A percentile compares a stretch with the other conserved stretches of the same genome.
Conservation (phyloP, 192 early-diverging fungal species). For the Backusella parvicylindrica region DNA sequence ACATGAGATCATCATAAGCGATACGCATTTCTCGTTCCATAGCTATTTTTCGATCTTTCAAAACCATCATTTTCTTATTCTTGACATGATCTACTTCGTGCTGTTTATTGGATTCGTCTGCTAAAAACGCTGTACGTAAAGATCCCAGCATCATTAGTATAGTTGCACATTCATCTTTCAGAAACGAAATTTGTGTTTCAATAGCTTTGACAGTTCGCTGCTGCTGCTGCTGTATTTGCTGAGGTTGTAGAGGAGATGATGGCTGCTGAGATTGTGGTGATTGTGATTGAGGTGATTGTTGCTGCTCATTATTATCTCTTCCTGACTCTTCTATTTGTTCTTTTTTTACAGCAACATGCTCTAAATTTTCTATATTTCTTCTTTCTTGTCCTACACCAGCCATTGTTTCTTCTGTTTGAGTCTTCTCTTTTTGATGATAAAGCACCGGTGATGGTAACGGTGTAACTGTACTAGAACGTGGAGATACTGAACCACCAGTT, state of each 20-base stretch:
- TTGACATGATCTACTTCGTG: background rate
- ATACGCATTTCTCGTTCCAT: conserved; percentile 22
- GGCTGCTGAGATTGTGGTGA: background rate
- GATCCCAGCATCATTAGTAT: conserved; percentile 24
- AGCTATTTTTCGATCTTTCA: conserved; percentile 4
- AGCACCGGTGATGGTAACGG: background rate
- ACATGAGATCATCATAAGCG: conserved; percentile 25
- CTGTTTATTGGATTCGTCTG: background rate
- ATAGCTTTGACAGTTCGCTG: background rate
- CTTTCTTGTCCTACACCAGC: background rate
- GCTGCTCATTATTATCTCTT: background rate
- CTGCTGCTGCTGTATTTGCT: background rate
- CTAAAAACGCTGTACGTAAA: conserved; percentile 17
- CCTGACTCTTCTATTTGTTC: background rate
- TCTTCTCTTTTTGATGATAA: background rate
- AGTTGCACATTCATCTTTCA: conserved; percentile 14
- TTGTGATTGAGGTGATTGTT: background rate
- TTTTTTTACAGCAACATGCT: background rate
- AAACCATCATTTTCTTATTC: background rate
- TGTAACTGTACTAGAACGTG: background rate
- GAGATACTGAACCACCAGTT: background rate
- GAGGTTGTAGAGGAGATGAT: background rate
- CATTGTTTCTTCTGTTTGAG: background rate
- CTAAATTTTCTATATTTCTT: background rate
- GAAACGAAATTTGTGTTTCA: conserved; percentile 15